Base-by-base conservation (phyloP, 1,284 basidiomycete genomes). In the Mycosarcoma maydis region DNA sequence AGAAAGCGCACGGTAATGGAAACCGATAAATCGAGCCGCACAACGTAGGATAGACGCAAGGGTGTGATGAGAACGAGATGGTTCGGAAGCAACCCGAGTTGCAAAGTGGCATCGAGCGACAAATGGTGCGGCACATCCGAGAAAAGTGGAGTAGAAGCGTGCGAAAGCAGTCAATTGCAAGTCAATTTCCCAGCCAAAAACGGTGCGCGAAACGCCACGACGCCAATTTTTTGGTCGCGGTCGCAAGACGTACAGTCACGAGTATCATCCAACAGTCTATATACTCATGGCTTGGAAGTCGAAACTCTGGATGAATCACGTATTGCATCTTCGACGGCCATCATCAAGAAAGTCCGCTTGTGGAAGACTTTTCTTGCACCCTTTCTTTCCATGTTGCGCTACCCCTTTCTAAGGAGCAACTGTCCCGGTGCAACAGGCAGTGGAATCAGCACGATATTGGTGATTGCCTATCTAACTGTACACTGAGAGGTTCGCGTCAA, bases 391-490 rank as follows among this genome's bases (percentile, higher is more conserved):
- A 23, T 8, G 14, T 8, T 13, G 19, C 3, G 45, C n/a, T 57
- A 40, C 17, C 29, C 23, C 49, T 58, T 38, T 14, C 54, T 37
- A 14, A 39, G 44, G 14, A 68, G 4, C 2, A 54, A 46, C 6
- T 34, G 41, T 17, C 58, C 65, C 3, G 62, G 8, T 0, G 57
- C 58, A 10, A 49, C 40, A 4, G 53, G 45, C 1, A 71, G 57
- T 0, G 68, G 68, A 0, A 71, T 37, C 1, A 62, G 50, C 0
- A 71, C 68, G 4, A 62, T 62, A 37, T 71, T n/a, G n/a, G n/a
- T n/a, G n/a, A n/a, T n/a, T 71, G 6, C 68, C 68, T 11, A 71
- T 71, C 58, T 71, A 62, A 13, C 44, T 32, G 38, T 66, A 60
- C 3, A 62, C 68, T 2, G 53, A 65, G 3, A 71, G 37, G 19